Evolutionary conservation across 2,329 filamentous ascomycete genomes (phyloP).

Genomic region (Fusarium musae): DNA sequence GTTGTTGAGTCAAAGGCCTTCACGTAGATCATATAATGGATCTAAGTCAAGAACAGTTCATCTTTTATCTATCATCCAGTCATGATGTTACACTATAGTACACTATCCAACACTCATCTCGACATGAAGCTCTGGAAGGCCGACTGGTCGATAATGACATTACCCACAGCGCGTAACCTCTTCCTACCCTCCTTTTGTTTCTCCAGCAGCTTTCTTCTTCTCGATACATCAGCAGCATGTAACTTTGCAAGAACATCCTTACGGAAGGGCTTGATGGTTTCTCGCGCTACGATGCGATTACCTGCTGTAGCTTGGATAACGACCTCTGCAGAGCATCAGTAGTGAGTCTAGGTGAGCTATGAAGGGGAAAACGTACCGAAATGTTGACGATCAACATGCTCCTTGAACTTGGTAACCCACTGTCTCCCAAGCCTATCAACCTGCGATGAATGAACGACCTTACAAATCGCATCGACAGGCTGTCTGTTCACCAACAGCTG

Average conservation of each 20-base stretch:
- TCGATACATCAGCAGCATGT: slow-evolving; percentile 87
- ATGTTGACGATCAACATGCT: slow-evolving; percentile 96
- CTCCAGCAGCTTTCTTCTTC: slow-evolving; percentile 88
- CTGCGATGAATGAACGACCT: slow-evolving; percentile 86
- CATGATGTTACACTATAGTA: slow-evolving; percentile 34
- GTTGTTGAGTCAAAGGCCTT: neutral
- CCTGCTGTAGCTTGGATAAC: slow-evolving; percentile 93
- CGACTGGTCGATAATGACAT: slow-evolving; percentile 95
- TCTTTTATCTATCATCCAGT: slow-evolving; percentile 9
- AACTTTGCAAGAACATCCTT: slow-evolving; percentile 96
- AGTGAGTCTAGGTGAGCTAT: neutral
- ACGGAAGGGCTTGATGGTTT: slow-evolving; percentile 95
- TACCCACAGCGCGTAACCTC: slow-evolving; percentile 83
- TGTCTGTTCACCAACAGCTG: slow-evolving; percentile 93
- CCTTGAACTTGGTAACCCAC: slow-evolving; percentile 97
- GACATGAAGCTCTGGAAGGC: slow-evolving; percentile 94
- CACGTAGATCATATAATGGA: neutral
- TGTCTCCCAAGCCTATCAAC: slow-evolving; percentile 81
- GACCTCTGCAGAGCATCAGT: slow-evolving; percentile 68
- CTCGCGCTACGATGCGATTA: slow-evolving; percentile 84
- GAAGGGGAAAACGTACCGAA: slow-evolving; percentile 63
- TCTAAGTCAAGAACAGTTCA: neutral
- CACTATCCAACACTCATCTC: slow-evolving; percentile 62
- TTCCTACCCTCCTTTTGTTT: slow-evolving; percentile 97
- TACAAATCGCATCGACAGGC: slow-evolving; percentile 93